A percentile compares a stretch with the other conserved stretches of the same genome.
Conservation (phyloP, 495 filamentous ascomycete genomes). For the Aspergillus incahuasiensis region DNA sequence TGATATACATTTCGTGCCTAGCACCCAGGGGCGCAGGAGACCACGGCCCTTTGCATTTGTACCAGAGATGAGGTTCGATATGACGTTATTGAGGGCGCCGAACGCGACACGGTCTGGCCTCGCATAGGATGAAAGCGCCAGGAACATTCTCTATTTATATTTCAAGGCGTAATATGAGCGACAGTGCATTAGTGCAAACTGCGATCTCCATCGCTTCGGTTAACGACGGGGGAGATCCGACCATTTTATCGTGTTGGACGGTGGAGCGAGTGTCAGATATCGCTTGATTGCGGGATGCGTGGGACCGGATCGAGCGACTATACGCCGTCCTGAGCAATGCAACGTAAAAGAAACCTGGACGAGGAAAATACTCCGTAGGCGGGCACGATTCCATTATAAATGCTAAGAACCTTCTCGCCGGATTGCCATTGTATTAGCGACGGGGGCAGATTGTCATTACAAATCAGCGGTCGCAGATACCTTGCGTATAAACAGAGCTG, state of each 20-base stretch:
- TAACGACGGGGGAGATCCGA: not conserved
- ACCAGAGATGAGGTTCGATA: not conserved
- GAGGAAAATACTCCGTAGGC: constrained; percentile 1
- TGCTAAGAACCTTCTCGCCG: not conserved
- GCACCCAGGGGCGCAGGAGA: not conserved
- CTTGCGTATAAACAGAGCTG: constrained; percentile 9
- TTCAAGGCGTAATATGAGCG: not conserved
- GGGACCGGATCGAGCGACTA: not conserved
- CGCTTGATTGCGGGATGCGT: constrained; percentile 10
- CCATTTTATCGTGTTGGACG: not conserved
- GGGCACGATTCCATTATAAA: constrained; percentile 1
- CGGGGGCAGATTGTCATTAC: constrained; percentile 7
- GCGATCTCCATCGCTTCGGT: not conserved
- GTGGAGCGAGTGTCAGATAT: constrained; percentile 1
- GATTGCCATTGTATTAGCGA: not conserved
- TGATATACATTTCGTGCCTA: not conserved
- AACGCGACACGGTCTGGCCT: not conserved
- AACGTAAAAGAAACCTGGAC: constrained; percentile 14
- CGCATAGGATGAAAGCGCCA: not conserved
- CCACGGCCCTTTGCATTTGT: too few species aligned
- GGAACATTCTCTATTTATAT: not conserved
- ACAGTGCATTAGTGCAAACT: not conserved
- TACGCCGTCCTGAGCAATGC: constrained; percentile 6
- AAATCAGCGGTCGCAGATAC: constrained; percentile 10
- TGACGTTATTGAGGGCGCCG: not conserved